These are phyloP conservation scores for Corynascus novoguineensis DNA, from an alignment of 495 filamentous ascomycete species.

Conservation along the genomic window DNA sequence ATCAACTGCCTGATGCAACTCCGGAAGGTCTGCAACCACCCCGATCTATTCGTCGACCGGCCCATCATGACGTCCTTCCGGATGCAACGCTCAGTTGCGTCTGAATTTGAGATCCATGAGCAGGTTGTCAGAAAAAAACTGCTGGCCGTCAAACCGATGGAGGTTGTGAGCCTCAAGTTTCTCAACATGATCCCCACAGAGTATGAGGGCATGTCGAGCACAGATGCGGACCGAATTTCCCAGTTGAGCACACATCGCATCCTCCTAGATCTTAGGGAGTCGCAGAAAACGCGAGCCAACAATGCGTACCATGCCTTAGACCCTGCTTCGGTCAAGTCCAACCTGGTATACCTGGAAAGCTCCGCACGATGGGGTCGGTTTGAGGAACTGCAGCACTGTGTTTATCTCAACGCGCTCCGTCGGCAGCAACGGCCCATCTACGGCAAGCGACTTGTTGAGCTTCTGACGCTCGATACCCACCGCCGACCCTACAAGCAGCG, in stretches of 20 bases:
- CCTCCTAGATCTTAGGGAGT: conserved; percentile 57
- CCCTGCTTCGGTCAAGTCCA: conserved; percentile 56
- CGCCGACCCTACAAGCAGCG: conserved; percentile 49
- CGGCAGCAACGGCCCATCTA: conserved; percentile 78
- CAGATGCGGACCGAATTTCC: conserved; percentile 55
- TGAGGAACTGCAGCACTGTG: conserved; percentile 70
- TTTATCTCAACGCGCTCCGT: conserved; percentile 75
- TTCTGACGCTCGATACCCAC: conserved; percentile 57
- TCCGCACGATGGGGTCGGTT: conserved; percentile 64
- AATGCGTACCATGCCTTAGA: conserved; percentile 58
- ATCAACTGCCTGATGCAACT: conserved; percentile 99
- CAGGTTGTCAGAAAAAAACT: conserved; percentile 62
- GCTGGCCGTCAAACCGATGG: conserved; percentile 59
- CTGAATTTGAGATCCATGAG: conserved; percentile 74
- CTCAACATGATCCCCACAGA: conserved; percentile 74
- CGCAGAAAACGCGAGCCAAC: conserved; percentile 55
- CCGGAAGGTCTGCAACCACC: conserved; percentile 97
- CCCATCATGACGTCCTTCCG: conserved; percentile 97
- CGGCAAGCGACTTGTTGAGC: conserved; percentile 65
- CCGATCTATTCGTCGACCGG: conserved; percentile 94
- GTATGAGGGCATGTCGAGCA: conserved; percentile 60
- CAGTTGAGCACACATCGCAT: conserved; percentile 58
- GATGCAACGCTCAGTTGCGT: conserved; percentile 76
- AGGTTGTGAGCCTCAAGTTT: conserved; percentile 64
- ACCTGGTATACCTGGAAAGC: conserved; percentile 67